Conservation (phyloP, 164 flowering plant species). For the Chimonanthus salicifolius region DNA sequence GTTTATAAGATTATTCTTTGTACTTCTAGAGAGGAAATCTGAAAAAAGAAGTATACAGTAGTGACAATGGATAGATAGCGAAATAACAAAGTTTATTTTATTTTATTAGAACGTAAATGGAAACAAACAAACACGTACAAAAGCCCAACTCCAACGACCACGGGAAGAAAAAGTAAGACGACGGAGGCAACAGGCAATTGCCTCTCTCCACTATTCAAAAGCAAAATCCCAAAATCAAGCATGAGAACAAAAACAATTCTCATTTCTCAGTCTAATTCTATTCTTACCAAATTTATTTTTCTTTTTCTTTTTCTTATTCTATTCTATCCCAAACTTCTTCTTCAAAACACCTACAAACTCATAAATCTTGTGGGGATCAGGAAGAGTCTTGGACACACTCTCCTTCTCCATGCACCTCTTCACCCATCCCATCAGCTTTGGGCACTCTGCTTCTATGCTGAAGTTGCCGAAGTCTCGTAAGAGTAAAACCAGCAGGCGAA, state of each 20-base stretch:
- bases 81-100: too few relatives aligned
- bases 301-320: not conserved
- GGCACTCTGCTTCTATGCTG: slow-evolving; percentile 15
- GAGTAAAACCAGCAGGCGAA: slow-evolving; percentile 8
- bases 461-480: slow-evolving; percentile 12
- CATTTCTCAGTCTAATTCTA: not conserved
- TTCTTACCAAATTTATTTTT: slow-evolving; percentile 11
- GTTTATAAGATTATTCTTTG: too few relatives aligned
- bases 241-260: not conserved
- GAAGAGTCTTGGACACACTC: slow-evolving; percentile 15
- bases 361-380: slow-evolving; percentile 8
- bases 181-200: not conserved
- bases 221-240: not conserved
- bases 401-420: slow-evolving; percentile 18
- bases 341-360: slow-evolving; percentile 3
- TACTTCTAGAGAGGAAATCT: too few relatives aligned
- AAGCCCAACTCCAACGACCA: too few relatives aligned
- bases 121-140: too few relatives aligned
- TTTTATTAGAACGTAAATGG: too few relatives aligned
- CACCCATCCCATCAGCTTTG: slow-evolving; percentile 10
- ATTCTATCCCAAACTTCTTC: slow-evolving; percentile 12
- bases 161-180: not conserved
- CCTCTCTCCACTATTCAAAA: not conserved
- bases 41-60: too few relatives aligned
- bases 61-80: too few relatives aligned